Percentiles rank a stretch among this genome's conserved stretches.
phyloP scores from a whole-genome alignment of 345 rosid genomes.

The Fremontodendron californicum region DNA sequence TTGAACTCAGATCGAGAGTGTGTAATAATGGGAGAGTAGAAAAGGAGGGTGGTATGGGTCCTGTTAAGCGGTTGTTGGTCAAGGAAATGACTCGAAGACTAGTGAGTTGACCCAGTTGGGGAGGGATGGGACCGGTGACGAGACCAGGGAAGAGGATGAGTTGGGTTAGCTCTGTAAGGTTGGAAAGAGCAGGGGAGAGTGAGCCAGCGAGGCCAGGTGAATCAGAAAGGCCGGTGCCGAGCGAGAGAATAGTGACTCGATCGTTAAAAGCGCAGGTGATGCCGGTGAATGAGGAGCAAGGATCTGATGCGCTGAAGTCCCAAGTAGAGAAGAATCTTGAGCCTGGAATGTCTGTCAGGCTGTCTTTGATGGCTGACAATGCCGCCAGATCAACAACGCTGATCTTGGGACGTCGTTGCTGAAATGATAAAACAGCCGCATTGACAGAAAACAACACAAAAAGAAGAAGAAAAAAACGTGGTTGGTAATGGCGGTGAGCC shows the following conservation, averaged over 20 bases:
- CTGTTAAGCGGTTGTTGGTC: slow-evolving; percentile 71
- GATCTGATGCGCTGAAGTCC: slow-evolving; percentile 48
- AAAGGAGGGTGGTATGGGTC: slow-evolving; percentile 59
- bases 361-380: slow-evolving; percentile 37
- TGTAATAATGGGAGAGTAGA: slow-evolving; percentile 48
- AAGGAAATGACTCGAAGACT: slow-evolving; percentile 67
- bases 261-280: slow-evolving; percentile 39
- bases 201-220: slow-evolving; percentile 69
- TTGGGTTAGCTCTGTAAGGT: slow-evolving; percentile 58
- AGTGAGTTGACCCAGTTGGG: slow-evolving; percentile 45
- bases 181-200: slow-evolving; percentile 57
- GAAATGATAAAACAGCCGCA: neutral
- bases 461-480: neutral
- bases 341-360: slow-evolving; percentile 56
- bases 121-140: slow-evolving; percentile 83
- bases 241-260: slow-evolving; percentile 40
- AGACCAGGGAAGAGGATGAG: slow-evolving; percentile 72
- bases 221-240: slow-evolving; percentile 46
- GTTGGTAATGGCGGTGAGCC: neutral
- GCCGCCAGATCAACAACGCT: slow-evolving; percentile 35
- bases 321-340: slow-evolving; percentile 51
- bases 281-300: slow-evolving; percentile 60
- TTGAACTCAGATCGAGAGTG: slow-evolving; percentile 76
- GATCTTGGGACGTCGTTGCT: slow-evolving; percentile 17
- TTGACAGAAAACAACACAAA: neutral